phyloP scores from a whole-genome alignment of 192 early-diverging fungal genomes.

The Geranomyces variabilis region DNA sequence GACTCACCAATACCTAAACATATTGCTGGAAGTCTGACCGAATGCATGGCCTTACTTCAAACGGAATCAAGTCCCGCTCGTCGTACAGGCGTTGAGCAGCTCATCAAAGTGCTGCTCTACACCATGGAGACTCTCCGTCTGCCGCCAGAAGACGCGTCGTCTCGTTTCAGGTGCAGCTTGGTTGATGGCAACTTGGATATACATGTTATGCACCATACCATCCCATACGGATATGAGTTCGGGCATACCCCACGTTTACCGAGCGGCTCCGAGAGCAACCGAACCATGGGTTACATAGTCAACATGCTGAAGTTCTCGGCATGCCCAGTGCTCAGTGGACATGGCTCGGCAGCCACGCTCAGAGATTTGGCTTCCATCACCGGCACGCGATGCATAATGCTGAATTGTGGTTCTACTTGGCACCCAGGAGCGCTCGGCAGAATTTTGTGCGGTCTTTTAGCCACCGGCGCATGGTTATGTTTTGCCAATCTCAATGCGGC shows the following conservation, averaged over 20 bases:
- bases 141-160: neutral
- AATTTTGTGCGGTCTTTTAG: slow-evolving; percentile 7
- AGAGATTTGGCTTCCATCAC: slow-evolving; percentile 5
- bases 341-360: neutral
- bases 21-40: neutral
- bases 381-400: slow-evolving; percentile 15
- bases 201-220: slow-evolving; percentile 19
- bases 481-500: slow-evolving; percentile 10
- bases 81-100: neutral
- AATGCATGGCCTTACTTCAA: neutral
- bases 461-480: slow-evolving; percentile 28
- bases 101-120: slow-evolving; percentile 4
- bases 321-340: slow-evolving; percentile 15
- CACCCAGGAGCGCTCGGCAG: neutral
- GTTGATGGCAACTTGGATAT: slow-evolving; percentile 5
- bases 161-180: slow-evolving; percentile 5
- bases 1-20: neutral
- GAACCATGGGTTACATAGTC: slow-evolving; percentile 7
- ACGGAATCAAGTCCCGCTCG: neutral
- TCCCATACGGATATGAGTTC: slow-evolving; percentile 37
- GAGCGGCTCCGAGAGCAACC: slow-evolving; percentile 5
- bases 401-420: neutral
- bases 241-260: slow-evolving; percentile 15
- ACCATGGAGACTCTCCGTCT: slow-evolving; percentile 14
- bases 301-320: slow-evolving; percentile 5